Evolutionary conservation across 2,329 filamentous ascomycete species (phyloP).

Genomic region (Pseudogymnoascus sp.): DNA sequence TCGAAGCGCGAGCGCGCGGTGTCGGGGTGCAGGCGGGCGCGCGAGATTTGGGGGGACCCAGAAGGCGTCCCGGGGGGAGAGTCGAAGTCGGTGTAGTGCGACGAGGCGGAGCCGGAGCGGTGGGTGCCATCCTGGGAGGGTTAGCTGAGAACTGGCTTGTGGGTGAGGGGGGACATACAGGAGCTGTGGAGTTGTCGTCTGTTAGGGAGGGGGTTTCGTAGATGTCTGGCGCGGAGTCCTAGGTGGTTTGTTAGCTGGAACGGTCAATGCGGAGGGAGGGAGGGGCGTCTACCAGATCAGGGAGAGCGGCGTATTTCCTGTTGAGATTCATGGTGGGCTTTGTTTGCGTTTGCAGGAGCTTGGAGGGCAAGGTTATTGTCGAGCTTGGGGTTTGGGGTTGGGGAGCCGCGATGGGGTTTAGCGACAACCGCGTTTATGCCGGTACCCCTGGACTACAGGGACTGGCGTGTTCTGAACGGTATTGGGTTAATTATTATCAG

Average conservation of each 20-base stretch:
- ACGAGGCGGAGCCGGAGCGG: constrained; percentile 47
- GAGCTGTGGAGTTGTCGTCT: constrained; percentile 80
- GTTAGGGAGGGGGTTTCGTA: constrained; percentile 94
- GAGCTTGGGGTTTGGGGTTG: background rate
- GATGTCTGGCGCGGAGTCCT: constrained; percentile 90
- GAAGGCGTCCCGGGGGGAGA: constrained; percentile 55
- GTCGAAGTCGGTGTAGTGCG: constrained; percentile 53
- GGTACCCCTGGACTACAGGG: background rate
- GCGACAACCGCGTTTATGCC: constrained; percentile 7
- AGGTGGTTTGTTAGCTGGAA: constrained; percentile 16
- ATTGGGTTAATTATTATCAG: background rate
- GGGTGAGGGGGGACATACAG: constrained; percentile 47
- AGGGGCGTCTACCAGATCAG: constrained; percentile 56
- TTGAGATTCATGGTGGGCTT: constrained; percentile 57
- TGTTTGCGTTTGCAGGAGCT: constrained; percentile 1
- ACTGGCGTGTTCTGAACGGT: background rate
- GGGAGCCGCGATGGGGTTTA: constrained; percentile 5
- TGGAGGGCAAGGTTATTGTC: background rate
- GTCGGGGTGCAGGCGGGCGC: constrained; percentile 66
- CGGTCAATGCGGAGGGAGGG: background rate
- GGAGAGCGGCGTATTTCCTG: constrained; percentile 74
- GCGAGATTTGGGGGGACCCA: constrained; percentile 54
- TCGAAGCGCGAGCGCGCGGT: constrained; percentile 76
- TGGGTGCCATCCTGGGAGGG: constrained; percentile 34
- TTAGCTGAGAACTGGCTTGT: background rate